Evolutionary conservation across 2,329 filamentous ascomycete species (phyloP), one percentile per base, ranked within the genome.

Genomic region (Fusarium keratoplasticum): DNA sequence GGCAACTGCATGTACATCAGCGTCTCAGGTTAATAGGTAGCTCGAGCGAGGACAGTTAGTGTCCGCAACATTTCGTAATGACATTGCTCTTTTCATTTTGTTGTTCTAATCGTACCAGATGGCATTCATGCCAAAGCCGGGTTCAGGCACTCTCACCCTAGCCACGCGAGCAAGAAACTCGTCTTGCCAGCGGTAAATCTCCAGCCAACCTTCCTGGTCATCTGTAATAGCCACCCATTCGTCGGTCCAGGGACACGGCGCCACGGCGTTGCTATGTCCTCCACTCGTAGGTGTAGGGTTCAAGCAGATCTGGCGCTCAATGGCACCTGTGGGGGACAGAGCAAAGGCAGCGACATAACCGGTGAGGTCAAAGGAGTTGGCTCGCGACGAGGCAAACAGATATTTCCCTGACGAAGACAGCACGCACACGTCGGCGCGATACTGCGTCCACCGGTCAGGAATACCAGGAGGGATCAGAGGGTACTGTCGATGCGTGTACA

Each of bases 51-150:
- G 27, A 36, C 59, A 72, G 47, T 62, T 65, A 50, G 36, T 55
- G 36, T 54, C 55, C 57, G 62, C 36, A 61, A 72, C 47, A 47
- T 36, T 66, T 59, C 47, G 29, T 64, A 67, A 67, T 33, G 33
- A 50, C 25, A 61, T 57, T 50, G 27, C 18, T 64, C n/a, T 58
- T 20, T 31, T 42, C 16, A 40, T 55, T 55, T 61, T 64, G 10
- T 14, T 42, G 36, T 11, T 20, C 69, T 58, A 85, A 67, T 97
- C 93, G 82, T 96, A 96, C 95, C 95, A 97, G 72, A 97, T 95
- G n/a, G 94, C 94, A 84, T 97, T 97, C 95, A 97, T 97, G 2
- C 94, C 94, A 81, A 97, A 97, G 2, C 95, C 95, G n/a, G 93
- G 94, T 85, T 97, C 95, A 7, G 91, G 91, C 40, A 97, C 91